A percentile compares a stretch with the other conserved stretches of the same genome.
Conservation (phyloP, 208 protist genomes). For the Herpetomonas muscarum region DNA sequence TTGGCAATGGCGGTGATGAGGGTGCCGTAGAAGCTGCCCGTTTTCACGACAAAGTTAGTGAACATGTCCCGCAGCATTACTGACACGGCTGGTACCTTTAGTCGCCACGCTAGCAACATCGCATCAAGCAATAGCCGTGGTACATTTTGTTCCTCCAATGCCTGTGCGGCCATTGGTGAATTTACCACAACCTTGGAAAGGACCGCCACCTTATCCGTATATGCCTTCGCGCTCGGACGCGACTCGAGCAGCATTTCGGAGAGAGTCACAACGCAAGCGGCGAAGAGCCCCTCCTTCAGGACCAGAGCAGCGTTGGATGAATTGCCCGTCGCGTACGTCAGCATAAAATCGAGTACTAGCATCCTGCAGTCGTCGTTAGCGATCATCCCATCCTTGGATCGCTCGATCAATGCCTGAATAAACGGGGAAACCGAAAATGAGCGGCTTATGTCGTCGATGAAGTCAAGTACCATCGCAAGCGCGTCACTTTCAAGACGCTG, state of each 20-base stretch:
- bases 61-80: conserved; percentile 48
- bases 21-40: conserved; percentile 26
- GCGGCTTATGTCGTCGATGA: not conserved
- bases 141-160: conserved; percentile 21
- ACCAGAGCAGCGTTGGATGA: not conserved
- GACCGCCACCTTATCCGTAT: conserved; percentile 6
- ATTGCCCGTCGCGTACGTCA: not conserved
- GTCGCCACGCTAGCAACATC: conserved; percentile 23
- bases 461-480: not conserved
- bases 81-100: conserved; percentile 12
- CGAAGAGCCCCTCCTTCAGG: conserved; percentile 2
- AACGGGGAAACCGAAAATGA: not conserved
- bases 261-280: not conserved
- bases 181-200: conserved; percentile 10
- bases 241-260: not conserved
- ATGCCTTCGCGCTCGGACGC: not conserved
- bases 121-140: conserved; percentile 23
- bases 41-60: conserved; percentile 38
- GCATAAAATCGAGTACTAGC: not conserved
- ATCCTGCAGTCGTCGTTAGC: not conserved
- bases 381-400: not conserved
- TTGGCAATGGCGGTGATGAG: conserved; percentile 32
- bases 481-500: not conserved
- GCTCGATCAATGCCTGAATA: not conserved
- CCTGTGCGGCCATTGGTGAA: conserved; percentile 4